Percentiles rank a stretch among this genome's conserved stretches.
These are phyloP conservation scores for Thecaphora thlaspeos DNA, from an alignment of 1,284 basidiomycete species.

Conservation along the genomic window DNA sequence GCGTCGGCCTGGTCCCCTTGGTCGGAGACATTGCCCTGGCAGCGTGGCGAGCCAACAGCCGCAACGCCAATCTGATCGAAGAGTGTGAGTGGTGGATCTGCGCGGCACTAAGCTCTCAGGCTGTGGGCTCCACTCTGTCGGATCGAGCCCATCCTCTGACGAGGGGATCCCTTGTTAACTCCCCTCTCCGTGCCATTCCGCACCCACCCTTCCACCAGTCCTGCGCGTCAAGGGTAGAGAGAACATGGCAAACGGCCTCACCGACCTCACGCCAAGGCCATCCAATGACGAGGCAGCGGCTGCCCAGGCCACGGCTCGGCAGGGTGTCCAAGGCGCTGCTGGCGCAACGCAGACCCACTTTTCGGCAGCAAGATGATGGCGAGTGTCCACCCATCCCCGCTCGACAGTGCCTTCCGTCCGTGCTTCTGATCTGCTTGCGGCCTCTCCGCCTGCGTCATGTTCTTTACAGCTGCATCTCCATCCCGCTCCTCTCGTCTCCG, in stretches of 20 bases:
- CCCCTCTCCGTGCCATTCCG: too few species aligned
- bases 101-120: background rate
- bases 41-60: slow-evolving; percentile 74
- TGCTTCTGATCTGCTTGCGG: too few species aligned
- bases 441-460: background rate
- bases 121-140: background rate
- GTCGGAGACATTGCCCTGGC: slow-evolving; percentile 75
- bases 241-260: slow-evolving; percentile 39
- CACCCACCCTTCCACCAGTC: slow-evolving; percentile 2
- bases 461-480: too few species aligned
- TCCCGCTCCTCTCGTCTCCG: too few species aligned
- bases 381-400: too few species aligned
- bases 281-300: background rate
- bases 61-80: slow-evolving; percentile 67
- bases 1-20: slow-evolving; percentile 73
- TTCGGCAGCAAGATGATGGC: background rate
- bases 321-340: background rate
- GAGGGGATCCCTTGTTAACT: too few species aligned
- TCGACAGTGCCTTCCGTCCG: too few species aligned
- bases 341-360: background rate
- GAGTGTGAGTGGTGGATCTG: slow-evolving; percentile 25
- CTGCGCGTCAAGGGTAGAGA: slow-evolving; percentile 41
- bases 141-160: too few species aligned
- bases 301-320: background rate
- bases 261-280: slow-evolving; percentile 27